Base-by-base conservation (phyloP, 192 early-diverging fungal genomes). In the Backusella luteola region DNA sequence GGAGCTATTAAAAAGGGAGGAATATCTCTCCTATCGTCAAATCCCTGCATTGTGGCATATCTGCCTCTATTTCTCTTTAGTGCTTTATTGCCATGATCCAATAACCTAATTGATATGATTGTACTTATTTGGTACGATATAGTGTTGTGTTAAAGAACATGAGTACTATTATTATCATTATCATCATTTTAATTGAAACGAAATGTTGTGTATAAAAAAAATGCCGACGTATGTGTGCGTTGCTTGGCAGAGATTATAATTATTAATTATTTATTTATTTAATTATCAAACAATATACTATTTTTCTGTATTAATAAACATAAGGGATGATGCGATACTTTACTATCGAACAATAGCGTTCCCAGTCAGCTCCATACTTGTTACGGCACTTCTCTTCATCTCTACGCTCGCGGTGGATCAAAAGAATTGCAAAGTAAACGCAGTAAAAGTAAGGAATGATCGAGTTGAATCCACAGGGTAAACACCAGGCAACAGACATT, bases 341-440 rank as follows among this genome's bases (percentile, higher is more conserved):
- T 0, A 99, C 97, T 15, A 80, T 81, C 38, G 88, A 81, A 75
- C 93, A 92, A 85, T 99, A 99, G 71, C 80, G 78, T n/a, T 92
- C 90, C 97, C 97, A 99, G 79, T 96, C 95, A 72, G 90, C 90
- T 69, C 93, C 93, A 88, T 99, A 99, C 85, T 99, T 99, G 32
- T 87, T 87, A 59, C 85, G 84, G 84, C 97, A 99, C 80, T 94
- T 94, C 76, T 89, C 87, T 75, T 97, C 95, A 82, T 98, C 96
- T 46, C 97, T 89, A 73, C 87, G 80, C 75, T 92, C 92, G 71
- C 97, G 94, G 84, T 99, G 96, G 67, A 97, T 75, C 34, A 99
- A 87, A 36, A 99, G 80, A 11, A 97, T 90, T 3, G 89, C 87
- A 85, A 99, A 97, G 85, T 98, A 99, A 52, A 93, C 84, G 34